Conservation (phyloP, 1,284 basidiomycete genomes). For the Cutaneotrichosporon cutaneum region DNA sequence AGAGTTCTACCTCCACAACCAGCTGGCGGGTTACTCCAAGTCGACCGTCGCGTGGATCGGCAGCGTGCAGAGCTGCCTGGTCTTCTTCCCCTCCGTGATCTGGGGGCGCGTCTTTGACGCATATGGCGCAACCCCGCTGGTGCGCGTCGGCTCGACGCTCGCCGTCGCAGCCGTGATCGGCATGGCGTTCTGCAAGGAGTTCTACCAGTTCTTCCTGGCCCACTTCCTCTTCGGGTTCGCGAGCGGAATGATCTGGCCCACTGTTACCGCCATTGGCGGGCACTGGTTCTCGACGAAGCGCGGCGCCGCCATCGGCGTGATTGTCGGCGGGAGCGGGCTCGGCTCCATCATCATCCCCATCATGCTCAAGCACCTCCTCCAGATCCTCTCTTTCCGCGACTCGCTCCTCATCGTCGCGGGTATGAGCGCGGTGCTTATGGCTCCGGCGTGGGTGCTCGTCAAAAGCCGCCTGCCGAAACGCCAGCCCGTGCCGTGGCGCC, state of each 20-base stretch:
- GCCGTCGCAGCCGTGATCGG: slow-evolving; percentile 38
- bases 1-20: slow-evolving; percentile 41
- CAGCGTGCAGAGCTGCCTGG: slow-evolving; percentile 35
- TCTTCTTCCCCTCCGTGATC: slow-evolving; percentile 40
- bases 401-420: slow-evolving; percentile 46
- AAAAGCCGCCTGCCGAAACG: slow-evolving; percentile 44
- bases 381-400: slow-evolving; percentile 34
- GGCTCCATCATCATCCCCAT: slow-evolving; percentile 49
- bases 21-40: slow-evolving; percentile 36
- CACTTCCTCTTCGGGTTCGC: slow-evolving; percentile 45
- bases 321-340: slow-evolving; percentile 47
- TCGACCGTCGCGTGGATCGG: slow-evolving; percentile 48
- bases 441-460: slow-evolving; percentile 46
- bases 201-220: slow-evolving; percentile 47
- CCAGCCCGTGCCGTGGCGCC: slow-evolving; percentile 17
- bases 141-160: slow-evolving; percentile 38
- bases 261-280: slow-evolving; percentile 41
- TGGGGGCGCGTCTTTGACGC: slow-evolving; percentile 43
- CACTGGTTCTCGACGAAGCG: slow-evolving; percentile 49
- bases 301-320: slow-evolving; percentile 46
- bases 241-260: slow-evolving; percentile 41
- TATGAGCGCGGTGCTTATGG: slow-evolving; percentile 43
- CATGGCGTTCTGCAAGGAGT: slow-evolving; percentile 46
- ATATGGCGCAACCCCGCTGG: slow-evolving; percentile 39
- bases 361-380: slow-evolving; percentile 43